Evolutionary conservation across 169 alveolate species (phyloP).

Genomic region (Amoebophrya sp.): DNA sequence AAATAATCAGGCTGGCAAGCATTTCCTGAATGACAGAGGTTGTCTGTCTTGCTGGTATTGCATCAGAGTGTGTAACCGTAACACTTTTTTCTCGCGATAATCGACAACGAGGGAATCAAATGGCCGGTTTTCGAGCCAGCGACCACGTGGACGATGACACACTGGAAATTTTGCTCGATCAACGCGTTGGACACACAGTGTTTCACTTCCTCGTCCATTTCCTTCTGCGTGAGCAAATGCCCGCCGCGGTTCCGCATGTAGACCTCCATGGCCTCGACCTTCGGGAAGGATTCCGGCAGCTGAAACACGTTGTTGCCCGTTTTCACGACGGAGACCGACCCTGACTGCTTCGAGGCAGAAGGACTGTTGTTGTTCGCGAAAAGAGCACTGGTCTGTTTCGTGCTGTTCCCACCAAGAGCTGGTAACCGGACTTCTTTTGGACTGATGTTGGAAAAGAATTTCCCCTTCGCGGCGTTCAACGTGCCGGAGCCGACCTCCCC

Average conservation of each 20-base stretch:
- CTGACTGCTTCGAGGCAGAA: no score
- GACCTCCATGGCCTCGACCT: not conserved
- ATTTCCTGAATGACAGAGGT: no score
- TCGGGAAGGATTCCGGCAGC: not conserved
- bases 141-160: not conserved
- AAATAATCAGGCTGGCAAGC: no score
- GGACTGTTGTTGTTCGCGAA: no score
- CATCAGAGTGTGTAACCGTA: no score
- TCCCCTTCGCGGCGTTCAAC: not conserved
- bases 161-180: not conserved
- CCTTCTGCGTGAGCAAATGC: not conserved
- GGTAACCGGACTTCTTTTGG: not conserved
- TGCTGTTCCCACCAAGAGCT: no score
- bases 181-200: not conserved
- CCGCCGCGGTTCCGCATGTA: not conserved
- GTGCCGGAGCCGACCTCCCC: slow-evolving; percentile 8
- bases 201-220: not conserved
- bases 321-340: no score
- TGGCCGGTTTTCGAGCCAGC: not conserved
- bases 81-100: not conserved
- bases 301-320: not conserved
- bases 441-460: not conserved
- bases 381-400: no score
- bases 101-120: not conserved
- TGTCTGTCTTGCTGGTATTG: no score